Evolutionary conservation across 768 basidiomycete genomes (phyloP), one percentile per base, ranked within the genome.

Genomic region (Tylopilus plumbeoviolaceoides): DNA sequence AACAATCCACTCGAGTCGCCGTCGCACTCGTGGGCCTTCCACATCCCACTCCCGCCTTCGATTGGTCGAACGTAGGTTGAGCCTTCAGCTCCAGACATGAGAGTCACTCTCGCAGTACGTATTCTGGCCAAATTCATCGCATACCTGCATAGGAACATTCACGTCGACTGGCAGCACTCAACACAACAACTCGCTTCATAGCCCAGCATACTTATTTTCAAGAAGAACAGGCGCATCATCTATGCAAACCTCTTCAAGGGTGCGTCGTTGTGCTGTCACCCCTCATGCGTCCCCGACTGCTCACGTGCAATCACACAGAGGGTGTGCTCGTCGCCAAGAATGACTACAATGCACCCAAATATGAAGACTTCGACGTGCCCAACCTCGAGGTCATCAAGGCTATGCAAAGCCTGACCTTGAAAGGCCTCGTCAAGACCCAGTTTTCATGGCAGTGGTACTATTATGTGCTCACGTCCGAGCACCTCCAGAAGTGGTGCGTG

Each of bases 181-280:
- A 67, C 64, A 55, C 57, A 55, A 54, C 45, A 52, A 50, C 54
- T 57, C 56, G 44, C 51, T 53, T n/a, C n/a, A n/a, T 62, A 57
- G 66, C 70, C 70, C 72, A 89, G 71, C 76, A 99, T 99, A 95
- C 87, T 99, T 65, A 98, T 99, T 73, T 79, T 90, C 68, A 99
- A 99, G 81, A 70, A 87, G 74, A 91, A 98, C 83, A 82, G 87
- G 77, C 90, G 91, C 69, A 73, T 81, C 72, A 98, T 99, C 81
- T 99, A 97, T 81, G 95, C 98, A 78, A 89, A 89, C 80, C 94
- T 99, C 82, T 99, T 99, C 91, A 97, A 97, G 78, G 94, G 93
- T 94, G 61, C 60, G 86, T 31, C 14, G 11, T 30, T 30, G 23
- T n/a, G n/a, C n/a, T n/a, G n/a, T n/a, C n/a, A n/a, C n/a, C n/a